These are phyloP conservation scores for Laburnicola sp. DNA, from an alignment of 2,329 filamentous ascomycete genomes.

Conservation along the genomic window DNA sequence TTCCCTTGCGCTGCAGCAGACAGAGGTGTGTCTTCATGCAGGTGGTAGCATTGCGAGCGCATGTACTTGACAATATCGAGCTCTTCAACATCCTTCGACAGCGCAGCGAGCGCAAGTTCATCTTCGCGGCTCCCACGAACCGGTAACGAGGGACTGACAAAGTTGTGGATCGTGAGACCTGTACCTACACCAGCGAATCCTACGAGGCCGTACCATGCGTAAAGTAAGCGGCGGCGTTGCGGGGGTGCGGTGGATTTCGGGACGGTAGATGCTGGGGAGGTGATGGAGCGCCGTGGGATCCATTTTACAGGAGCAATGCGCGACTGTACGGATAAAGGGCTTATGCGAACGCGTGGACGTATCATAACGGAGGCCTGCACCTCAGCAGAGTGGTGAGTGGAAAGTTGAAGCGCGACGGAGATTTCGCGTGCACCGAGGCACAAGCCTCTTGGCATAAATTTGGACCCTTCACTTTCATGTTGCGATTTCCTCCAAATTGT, in stretches of 20 bases:
- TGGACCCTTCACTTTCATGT: constrained; percentile 5
- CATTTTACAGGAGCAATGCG: background rate
- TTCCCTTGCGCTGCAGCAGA: constrained; percentile 13
- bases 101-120: constrained; percentile 28
- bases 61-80: constrained; percentile 40
- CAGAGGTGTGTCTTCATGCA: constrained; percentile 29
- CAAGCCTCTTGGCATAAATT: constrained; percentile 25
- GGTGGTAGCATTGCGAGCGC: constrained; percentile 31
- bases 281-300: background rate
- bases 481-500: too few species aligned
- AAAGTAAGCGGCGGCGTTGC: constrained; percentile 28
- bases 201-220: constrained; percentile 38
- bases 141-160: constrained; percentile 31
- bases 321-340: constrained; percentile 1
- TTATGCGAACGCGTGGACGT: constrained; percentile 17
- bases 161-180: constrained; percentile 30
- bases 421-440: constrained; percentile 28
- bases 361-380: constrained; percentile 22
- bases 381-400: constrained; percentile 4
- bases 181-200: constrained; percentile 29
- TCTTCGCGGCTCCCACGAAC: constrained; percentile 35
- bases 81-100: constrained; percentile 32
- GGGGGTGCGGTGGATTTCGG: constrained; percentile 8
- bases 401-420: constrained; percentile 6
- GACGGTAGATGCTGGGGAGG: constrained; percentile 4